Conservation (phyloP, 345 rosid genomes). For the Atalantia buxifolia region DNA sequence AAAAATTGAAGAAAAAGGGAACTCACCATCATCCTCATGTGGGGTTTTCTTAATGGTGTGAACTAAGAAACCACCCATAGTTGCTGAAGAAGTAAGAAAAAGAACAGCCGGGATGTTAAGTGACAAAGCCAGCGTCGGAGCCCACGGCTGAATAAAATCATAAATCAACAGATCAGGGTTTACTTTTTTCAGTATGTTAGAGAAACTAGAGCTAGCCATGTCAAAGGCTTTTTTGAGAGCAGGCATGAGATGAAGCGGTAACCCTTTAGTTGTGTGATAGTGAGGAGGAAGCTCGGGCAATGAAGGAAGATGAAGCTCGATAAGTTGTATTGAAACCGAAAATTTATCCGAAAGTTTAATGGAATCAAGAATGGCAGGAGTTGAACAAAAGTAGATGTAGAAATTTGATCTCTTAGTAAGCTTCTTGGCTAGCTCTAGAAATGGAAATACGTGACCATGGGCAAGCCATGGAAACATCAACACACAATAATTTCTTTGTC, state of each 20-base stretch:
- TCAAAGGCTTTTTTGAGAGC: slow-evolving; percentile 33
- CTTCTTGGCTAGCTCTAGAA: slow-evolving; percentile 37
- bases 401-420: slow-evolving; percentile 26
- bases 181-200: slow-evolving; percentile 6
- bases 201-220: slow-evolving; percentile 21
- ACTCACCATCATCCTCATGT: background rate
- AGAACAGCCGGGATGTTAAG: slow-evolving; percentile 25
- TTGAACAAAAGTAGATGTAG: slow-evolving; percentile 32
- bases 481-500: slow-evolving; percentile 11
- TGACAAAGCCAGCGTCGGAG: slow-evolving; percentile 18
- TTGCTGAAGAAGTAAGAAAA: slow-evolving; percentile 15
- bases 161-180: slow-evolving; percentile 32
- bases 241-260: slow-evolving; percentile 33
- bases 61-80: background rate
- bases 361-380: slow-evolving; percentile 25
- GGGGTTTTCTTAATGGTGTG: background rate
- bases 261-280: slow-evolving; percentile 41
- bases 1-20: slow-evolving; percentile 18
- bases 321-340: slow-evolving; percentile 22
- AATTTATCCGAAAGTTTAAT: slow-evolving; percentile 14
- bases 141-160: slow-evolving; percentile 42
- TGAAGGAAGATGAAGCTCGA: slow-evolving; percentile 34
- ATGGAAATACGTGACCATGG: slow-evolving; percentile 44
- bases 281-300: slow-evolving; percentile 45
- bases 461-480: slow-evolving; percentile 53